Percentiles rank a stretch among this genome's conserved stretches.
Conservation (phyloP, 2,329 filamentous ascomycete genomes). For the Ascomycota sp. region DNA sequence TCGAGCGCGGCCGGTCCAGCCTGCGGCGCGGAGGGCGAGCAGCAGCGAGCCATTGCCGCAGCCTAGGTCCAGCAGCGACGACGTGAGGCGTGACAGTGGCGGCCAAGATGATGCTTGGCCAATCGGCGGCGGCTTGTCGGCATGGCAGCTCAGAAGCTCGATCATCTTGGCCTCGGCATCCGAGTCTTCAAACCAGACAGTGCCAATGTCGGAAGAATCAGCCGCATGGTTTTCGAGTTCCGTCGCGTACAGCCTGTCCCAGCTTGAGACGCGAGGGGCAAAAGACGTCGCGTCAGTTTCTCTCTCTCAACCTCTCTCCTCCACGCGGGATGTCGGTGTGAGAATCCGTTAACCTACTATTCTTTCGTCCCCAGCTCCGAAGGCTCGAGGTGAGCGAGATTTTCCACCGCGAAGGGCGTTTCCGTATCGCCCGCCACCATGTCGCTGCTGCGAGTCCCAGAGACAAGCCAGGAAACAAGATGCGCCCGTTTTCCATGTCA, state of each 20-base stretch:
- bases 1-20: conserved; percentile 49
- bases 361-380: conserved; percentile 72
- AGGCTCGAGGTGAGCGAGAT: conserved; percentile 40
- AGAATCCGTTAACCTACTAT: conserved; percentile 37
- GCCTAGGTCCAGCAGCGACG: conserved; percentile 64
- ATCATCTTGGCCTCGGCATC: conserved; percentile 69
- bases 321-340: too few species aligned
- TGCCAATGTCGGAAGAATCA: conserved; percentile 63
- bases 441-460: too few species aligned
- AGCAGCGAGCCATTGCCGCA: conserved; percentile 87
- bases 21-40: conserved; percentile 48
- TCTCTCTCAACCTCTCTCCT: too few species aligned
- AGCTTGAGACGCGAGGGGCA: conserved; percentile 32
- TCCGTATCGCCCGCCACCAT: too few species aligned
- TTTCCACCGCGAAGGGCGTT: conserved; percentile 1
- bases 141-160: too few species aligned
- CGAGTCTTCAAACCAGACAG: conserved; percentile 91
- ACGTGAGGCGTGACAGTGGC: too few species aligned
- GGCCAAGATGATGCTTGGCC: too few species aligned
- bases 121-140: too few species aligned
- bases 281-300: background rate
- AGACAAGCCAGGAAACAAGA: too few species aligned
- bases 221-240: conserved; percentile 52
- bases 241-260: conserved; percentile 52
- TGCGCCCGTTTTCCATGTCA: too few species aligned